These are phyloP conservation scores for Psilocybe tampanensis DNA, from an alignment of 768 basidiomycete species.

Conservation along the genomic window DNA sequence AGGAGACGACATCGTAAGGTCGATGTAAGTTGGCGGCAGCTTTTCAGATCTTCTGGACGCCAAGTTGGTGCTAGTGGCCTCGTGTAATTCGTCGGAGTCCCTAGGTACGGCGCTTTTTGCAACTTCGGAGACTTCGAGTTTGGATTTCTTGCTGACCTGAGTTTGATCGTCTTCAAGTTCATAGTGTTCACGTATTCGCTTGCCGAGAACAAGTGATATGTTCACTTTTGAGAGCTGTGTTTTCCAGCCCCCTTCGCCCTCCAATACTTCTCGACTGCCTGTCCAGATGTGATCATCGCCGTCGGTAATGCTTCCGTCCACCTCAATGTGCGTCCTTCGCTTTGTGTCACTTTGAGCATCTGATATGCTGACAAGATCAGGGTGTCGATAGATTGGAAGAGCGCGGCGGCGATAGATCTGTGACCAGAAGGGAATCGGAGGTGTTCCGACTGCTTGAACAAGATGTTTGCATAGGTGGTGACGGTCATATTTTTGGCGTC, in stretches of 20 bases:
- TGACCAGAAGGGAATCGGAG: constrained; percentile 15
- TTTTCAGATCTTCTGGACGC: too few species aligned
- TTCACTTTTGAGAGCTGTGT: not conserved
- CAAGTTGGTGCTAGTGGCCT: too few species aligned
- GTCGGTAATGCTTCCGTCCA: constrained; percentile 1
- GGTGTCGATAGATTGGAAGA: constrained; percentile 25
- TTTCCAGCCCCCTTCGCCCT: not conserved
- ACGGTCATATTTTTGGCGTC: constrained; percentile 26
- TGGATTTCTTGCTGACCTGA: too few species aligned
- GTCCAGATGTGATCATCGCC: constrained; percentile 6
- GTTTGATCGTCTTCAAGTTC: not conserved
- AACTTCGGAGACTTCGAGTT: too few species aligned
- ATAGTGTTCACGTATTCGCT: not conserved
- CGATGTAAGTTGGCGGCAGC: too few species aligned
- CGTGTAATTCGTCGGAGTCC: too few species aligned
- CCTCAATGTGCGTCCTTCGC: not conserved
- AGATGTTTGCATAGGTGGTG: constrained; percentile 36
- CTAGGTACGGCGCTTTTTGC: too few species aligned
- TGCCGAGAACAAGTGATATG: not conserved
- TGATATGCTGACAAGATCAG: not conserved
- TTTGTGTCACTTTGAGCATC: not conserved
- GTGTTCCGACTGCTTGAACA: constrained; percentile 26
- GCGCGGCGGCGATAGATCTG: constrained; percentile 21
- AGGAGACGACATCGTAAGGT: too few species aligned
- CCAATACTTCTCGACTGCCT: not conserved